These are phyloP conservation scores for Nannizzia gypsea DNA, from an alignment of 2,329 filamentous ascomycete genomes.

Conservation along the genomic window DNA sequence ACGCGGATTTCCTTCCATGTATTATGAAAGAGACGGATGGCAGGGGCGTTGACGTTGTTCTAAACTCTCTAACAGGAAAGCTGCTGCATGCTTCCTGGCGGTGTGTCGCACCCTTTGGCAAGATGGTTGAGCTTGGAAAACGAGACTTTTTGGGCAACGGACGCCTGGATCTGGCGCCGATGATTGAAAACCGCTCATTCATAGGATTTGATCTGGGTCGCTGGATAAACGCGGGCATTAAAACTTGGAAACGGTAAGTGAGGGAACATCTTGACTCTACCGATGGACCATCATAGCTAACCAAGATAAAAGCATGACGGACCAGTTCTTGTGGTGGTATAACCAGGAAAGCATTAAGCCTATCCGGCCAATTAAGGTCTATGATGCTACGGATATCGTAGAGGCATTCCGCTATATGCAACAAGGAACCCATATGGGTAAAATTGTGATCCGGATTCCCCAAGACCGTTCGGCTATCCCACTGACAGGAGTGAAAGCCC, in stretches of 20 bases:
- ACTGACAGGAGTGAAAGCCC: background rate
- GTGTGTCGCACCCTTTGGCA: constrained; percentile 13
- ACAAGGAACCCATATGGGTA: background rate
- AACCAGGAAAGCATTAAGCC: constrained; percentile 17
- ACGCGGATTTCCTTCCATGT: constrained; percentile 9
- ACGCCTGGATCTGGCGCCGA: constrained; percentile 8
- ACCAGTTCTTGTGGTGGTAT: background rate
- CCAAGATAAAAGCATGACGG: background rate
- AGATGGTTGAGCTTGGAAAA: constrained; percentile 15
- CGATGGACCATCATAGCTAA: background rate
- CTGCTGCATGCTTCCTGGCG: constrained; percentile 9
- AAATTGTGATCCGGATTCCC: background rate
- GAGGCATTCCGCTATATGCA: constrained; percentile 24
- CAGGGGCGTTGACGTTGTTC: constrained; percentile 14
- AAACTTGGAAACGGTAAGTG: background rate
- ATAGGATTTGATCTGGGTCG: constrained; percentile 12
- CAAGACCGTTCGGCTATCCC: background rate
- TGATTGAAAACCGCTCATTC: constrained; percentile 10
- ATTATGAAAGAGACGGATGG: constrained; percentile 12
- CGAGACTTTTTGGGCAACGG: constrained; percentile 7
- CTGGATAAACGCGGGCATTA: background rate
- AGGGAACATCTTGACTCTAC: too few species aligned
- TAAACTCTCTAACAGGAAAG: constrained; percentile 15
- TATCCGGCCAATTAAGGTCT: constrained; percentile 20
- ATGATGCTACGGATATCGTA: constrained; percentile 17